A percentile compares a stretch with the other conserved stretches of the same genome.
Conservation (phyloP, 345 rosid species). For the Atalantia buxifolia region DNA sequence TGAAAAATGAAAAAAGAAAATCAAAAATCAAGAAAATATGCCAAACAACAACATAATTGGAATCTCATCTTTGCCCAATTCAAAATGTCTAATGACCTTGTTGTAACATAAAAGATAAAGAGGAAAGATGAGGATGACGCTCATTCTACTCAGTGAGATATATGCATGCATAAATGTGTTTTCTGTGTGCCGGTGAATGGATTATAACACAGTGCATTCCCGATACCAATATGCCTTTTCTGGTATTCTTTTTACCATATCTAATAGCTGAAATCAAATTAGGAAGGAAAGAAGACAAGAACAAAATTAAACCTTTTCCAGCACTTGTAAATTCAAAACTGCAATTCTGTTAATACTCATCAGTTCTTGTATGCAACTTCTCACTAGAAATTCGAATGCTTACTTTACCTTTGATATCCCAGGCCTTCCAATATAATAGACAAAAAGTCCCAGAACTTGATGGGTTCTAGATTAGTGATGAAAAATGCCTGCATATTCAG, state of each 20-base stretch:
- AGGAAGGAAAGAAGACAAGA: background rate
- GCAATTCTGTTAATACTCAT: background rate
- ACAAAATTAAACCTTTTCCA: background rate
- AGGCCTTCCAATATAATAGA: constrained; percentile 64
- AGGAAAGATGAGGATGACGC: background rate
- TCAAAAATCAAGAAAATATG: background rate
- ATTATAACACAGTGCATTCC: background rate
- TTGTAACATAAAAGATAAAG: background rate
- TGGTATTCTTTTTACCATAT: background rate
- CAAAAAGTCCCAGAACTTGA: constrained; percentile 76
- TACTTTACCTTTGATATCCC: constrained; percentile 75
- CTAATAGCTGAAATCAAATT: background rate
- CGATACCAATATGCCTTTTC: background rate
- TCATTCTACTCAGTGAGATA: background rate
- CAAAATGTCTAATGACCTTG: background rate
- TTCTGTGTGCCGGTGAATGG: background rate
- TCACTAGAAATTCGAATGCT: constrained; percentile 6
- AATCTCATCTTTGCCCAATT: background rate
- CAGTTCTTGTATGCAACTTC: constrained; percentile 9
- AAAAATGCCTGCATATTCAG: constrained; percentile 74
- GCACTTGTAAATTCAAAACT: background rate
- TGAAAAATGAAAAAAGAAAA: background rate
- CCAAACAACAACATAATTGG: background rate
- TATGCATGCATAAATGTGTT: background rate
- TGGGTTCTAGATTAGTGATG: constrained; percentile 77